Percentiles rank a stretch among this genome's conserved stretches.
Conservation (phyloP, 2,329 filamentous ascomycete species). For the Fusarium sp. region DNA sequence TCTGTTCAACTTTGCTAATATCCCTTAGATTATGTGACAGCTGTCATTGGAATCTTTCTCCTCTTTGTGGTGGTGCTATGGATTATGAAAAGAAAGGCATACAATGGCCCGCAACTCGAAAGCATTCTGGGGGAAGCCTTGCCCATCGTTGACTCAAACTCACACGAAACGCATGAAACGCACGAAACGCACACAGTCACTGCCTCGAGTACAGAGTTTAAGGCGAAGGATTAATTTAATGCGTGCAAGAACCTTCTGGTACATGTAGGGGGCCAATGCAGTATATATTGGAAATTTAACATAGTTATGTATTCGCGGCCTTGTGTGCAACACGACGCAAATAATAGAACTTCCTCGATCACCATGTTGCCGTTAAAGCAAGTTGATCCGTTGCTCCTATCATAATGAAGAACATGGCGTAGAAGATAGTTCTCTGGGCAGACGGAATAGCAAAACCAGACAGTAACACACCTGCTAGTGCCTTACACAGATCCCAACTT, state of each 20-base stretch:
- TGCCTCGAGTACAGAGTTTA: conserved; percentile 23
- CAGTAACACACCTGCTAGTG: too few relatives aligned
- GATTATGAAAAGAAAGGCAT: conserved; percentile 37
- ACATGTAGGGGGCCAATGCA: too few relatives aligned
- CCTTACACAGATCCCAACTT: too few relatives aligned
- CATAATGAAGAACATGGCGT: too few relatives aligned
- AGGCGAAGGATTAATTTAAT: conserved; percentile 21
- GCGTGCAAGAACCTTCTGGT: too few relatives aligned
- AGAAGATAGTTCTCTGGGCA: too few relatives aligned
- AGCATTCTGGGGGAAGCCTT: conserved; percentile 38
- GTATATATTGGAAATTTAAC: neutral
- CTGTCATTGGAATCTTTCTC: conserved; percentile 38
- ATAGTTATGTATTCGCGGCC: too few relatives aligned
- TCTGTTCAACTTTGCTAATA: neutral
- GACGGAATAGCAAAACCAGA: too few relatives aligned
- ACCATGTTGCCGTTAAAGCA: too few relatives aligned
- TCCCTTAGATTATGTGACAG: conserved; percentile 54
- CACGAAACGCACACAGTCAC: conserved; percentile 3
- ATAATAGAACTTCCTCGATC: too few relatives aligned
- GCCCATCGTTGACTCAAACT: conserved; percentile 23
- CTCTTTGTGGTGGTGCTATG: conserved; percentile 34
- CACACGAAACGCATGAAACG: neutral
- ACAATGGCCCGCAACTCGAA: conserved; percentile 41
- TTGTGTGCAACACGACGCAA: too few relatives aligned
- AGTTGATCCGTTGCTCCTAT: too few relatives aligned